phyloP scores from a whole-genome alignment of 305 asterid genomes.

The Ilex paraguariensis region DNA sequence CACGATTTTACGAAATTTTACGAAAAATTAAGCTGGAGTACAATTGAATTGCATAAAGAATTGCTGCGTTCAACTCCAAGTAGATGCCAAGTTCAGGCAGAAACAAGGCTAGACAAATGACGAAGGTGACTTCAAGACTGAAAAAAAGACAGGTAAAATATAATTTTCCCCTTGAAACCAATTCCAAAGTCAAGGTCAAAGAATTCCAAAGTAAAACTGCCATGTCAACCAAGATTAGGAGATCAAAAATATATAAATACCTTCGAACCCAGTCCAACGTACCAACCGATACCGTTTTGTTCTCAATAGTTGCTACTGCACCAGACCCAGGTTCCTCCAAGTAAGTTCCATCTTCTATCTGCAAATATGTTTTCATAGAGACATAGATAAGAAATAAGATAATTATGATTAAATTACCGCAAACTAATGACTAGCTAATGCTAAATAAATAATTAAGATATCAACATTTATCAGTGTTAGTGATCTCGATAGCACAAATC shows the following conservation, averaged over 20 bases:
- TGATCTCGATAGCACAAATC: too few species aligned
- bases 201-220: conserved; percentile 7
- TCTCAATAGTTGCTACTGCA: conserved; percentile 74
- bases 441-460: too few species aligned
- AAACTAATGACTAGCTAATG: conserved; percentile 6
- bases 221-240: conserved; percentile 10
- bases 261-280: conserved; percentile 91
- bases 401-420: conserved; percentile 6
- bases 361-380: conserved; percentile 18
- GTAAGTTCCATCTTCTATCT: conserved; percentile 84
- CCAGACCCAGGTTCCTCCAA: conserved; percentile 99
- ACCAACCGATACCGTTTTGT: conserved; percentile 79
- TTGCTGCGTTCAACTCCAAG: too few species aligned
- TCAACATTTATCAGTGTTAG: too few species aligned
- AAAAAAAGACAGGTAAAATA: too few species aligned
- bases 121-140: too few species aligned
- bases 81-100: too few species aligned
- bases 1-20: too few species aligned
- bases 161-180: too few species aligned
- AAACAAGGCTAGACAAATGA: too few species aligned
- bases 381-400: conserved; percentile 12
- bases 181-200: background rate
- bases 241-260: conserved; percentile 33
- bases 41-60: too few species aligned
- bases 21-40: too few species aligned